Conservation (phyloP, 768 basidiomycete species). For the Leccinum sublutescens region DNA sequence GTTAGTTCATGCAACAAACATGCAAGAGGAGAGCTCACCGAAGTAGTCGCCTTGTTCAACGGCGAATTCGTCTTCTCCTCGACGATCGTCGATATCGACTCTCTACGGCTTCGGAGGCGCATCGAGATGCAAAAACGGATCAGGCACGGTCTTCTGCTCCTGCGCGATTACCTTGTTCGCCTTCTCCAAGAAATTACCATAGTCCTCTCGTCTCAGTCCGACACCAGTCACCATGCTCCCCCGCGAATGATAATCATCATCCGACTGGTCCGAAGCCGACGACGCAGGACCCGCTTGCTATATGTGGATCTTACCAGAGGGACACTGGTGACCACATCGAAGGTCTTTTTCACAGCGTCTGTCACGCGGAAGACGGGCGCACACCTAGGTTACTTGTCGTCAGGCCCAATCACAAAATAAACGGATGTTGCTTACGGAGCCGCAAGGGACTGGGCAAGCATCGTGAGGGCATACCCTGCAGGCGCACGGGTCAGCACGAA, state of each 20-base stretch:
- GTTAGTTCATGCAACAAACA: neutral
- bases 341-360: conserved; percentile 47
- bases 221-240: conserved; percentile 26
- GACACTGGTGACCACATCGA: conserved; percentile 61
- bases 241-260: conserved; percentile 57
- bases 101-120: conserved; percentile 74
- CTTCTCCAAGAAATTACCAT: conserved; percentile 77
- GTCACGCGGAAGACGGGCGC: conserved; percentile 64
- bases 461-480: conserved; percentile 55
- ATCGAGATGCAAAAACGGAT: conserved; percentile 74
- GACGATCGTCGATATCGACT: conserved; percentile 87
- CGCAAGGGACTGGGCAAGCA: conserved; percentile 61
- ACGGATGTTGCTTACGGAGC: conserved; percentile 48
- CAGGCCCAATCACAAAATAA: neutral
- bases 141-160: conserved; percentile 73
- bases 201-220: conserved; percentile 42
- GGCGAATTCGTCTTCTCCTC: conserved; percentile 91
- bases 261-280: conserved; percentile 52
- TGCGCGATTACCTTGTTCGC: conserved; percentile 80
- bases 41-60: conserved; percentile 89
- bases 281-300: conserved; percentile 47
- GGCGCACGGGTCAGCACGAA: conserved; percentile 1
- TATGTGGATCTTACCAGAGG: conserved; percentile 48
- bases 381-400: conserved; percentile 42
- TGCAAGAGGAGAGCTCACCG: conserved; percentile 44